These are phyloP conservation scores for Wickerhamiella brachini DNA, from an alignment of 805 yeast species.

Conservation along the genomic window DNA sequence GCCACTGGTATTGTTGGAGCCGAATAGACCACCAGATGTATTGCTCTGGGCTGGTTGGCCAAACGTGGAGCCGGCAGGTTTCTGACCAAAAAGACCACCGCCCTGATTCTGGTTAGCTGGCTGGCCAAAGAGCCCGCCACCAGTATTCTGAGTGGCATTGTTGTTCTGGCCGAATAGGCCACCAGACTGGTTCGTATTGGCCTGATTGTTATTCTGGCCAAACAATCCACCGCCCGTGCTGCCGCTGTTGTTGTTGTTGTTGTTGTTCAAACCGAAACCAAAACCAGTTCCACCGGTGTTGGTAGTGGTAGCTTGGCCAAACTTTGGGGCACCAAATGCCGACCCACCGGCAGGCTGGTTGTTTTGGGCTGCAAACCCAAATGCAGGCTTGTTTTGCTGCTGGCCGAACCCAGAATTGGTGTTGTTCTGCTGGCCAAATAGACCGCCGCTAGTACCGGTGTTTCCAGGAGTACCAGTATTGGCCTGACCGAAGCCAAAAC, in stretches of 20 bases:
- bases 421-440: constrained; percentile 8
- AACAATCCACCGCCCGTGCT: constrained; percentile 12
- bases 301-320: constrained; percentile 5
- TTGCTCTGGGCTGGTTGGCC: constrained; percentile 4
- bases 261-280: constrained; percentile 6
- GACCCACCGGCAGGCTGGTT: constrained; percentile 5
- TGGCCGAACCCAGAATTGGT: constrained; percentile 4
- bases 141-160: neutral
- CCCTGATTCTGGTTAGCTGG: constrained; percentile 9
- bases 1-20: constrained; percentile 2
- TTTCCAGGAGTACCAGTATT: neutral
- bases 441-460: constrained; percentile 11
- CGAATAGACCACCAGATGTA: constrained; percentile 11
- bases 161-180: constrained; percentile 15
- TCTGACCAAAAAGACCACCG: constrained; percentile 10
- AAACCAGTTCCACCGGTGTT: constrained; percentile 7
- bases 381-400: constrained; percentile 9
- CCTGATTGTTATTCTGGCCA: constrained; percentile 10
- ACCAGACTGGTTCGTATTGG: constrained; percentile 3
- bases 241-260: neutral
- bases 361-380: constrained; percentile 21
- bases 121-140: constrained; percentile 21
- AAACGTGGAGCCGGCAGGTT: neutral
- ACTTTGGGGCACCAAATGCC: constrained; percentile 14
- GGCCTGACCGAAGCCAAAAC: constrained; percentile 5